Evolutionary conservation across 768 basidiomycete species (phyloP).

Genomic region (Chalciporus sphaerocephalus): DNA sequence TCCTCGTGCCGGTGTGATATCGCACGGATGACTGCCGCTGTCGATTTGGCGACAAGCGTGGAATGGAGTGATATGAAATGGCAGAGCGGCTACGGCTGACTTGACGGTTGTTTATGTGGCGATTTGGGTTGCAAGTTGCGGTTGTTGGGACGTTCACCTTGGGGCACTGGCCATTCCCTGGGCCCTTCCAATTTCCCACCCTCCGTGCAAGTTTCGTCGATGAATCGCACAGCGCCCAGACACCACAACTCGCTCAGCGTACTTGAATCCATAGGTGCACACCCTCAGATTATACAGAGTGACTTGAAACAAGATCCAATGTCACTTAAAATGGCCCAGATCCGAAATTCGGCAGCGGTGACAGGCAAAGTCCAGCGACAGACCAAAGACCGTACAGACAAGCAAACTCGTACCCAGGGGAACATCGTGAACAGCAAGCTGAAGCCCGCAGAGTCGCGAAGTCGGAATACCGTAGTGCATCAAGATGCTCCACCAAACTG

Average conservation of each 20-base stretch:
- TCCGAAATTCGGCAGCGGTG: background rate
- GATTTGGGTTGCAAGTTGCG: background rate
- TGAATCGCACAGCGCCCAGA: background rate
- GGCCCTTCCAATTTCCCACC: background rate
- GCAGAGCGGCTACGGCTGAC: too few species aligned
- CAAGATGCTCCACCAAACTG: background rate
- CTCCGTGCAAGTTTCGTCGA: background rate
- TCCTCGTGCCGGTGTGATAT: too few species aligned
- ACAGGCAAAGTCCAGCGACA: background rate
- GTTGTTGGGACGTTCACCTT: background rate
- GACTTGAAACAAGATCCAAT: background rate
- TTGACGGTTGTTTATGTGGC: slow-evolving; percentile 15
- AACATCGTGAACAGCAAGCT: background rate
- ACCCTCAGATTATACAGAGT: background rate
- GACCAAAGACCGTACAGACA: background rate
- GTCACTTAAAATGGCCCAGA: background rate
- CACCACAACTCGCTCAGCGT: slow-evolving; percentile 5
- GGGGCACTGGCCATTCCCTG: background rate
- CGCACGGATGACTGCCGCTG: too few species aligned
- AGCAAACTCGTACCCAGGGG: background rate
- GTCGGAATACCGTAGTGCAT: background rate
- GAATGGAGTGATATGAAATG: background rate
- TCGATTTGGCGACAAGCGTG: background rate
- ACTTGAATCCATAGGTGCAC: background rate
- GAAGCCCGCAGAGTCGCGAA: background rate